phyloP scores from a whole-genome alignment of 345 rosid genomes.

The Camelina hispida region DNA sequence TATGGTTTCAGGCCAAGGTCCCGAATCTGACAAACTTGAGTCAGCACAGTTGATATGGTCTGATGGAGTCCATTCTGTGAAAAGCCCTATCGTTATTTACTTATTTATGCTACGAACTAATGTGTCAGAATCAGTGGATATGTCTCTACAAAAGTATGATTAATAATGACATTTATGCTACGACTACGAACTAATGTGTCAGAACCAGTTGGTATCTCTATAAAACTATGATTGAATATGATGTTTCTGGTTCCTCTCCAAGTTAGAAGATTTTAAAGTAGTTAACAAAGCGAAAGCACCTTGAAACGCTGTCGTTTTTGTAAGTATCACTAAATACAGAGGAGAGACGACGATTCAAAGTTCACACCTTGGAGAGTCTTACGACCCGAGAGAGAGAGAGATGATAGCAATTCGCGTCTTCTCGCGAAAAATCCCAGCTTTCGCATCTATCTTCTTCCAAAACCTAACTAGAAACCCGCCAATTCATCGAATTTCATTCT shows the following conservation, averaged over 20 bases:
- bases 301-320: too few species aligned
- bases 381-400: slow-evolving; percentile 36
- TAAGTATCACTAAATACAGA: too few species aligned
- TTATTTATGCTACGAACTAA: slow-evolving; percentile 3
- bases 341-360: not conserved
- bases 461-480: slow-evolving; percentile 30
- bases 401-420: slow-evolving; percentile 54
- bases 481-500: slow-evolving; percentile 34
- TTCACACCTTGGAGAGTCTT: not conserved
- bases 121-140: not conserved
- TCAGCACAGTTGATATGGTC: slow-evolving; percentile 47
- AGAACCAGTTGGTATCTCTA: too few species aligned
- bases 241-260: too few species aligned
- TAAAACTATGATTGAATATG: too few species aligned
- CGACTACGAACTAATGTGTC: too few species aligned
- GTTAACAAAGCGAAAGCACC: too few species aligned
- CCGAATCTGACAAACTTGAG: not conserved
- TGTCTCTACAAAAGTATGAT: slow-evolving; percentile 10
- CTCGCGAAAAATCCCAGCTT: slow-evolving; percentile 49
- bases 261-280: too few species aligned
- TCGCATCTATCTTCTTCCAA: slow-evolving; percentile 47
- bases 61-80: slow-evolving; percentile 40
- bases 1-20: slow-evolving; percentile 33
- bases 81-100: slow-evolving; percentile 48
- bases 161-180: too few species aligned